Conservation (phyloP, 441 rosid genomes). For the Populus hybrid region DNA sequence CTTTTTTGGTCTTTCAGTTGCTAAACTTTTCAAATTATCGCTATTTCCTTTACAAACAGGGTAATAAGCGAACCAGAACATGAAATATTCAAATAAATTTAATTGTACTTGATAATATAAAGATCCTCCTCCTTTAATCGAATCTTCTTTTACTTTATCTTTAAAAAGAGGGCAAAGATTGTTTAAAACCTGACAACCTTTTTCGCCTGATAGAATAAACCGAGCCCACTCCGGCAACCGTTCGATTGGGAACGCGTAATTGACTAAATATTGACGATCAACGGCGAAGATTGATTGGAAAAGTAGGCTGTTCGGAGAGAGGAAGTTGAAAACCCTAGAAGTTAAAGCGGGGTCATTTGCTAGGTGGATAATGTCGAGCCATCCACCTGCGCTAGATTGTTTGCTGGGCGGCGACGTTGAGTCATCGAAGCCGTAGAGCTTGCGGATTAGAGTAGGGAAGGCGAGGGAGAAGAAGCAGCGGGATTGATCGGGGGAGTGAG, state of each 20-base stretch:
- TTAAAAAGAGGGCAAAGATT: slow-evolving; percentile 56
- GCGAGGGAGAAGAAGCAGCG: slow-evolving; percentile 79
- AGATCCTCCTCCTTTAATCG: slow-evolving; percentile 37
- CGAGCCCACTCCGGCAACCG: slow-evolving; percentile 77
- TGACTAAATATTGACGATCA: slow-evolving; percentile 66
- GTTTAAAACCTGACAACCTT: slow-evolving; percentile 41
- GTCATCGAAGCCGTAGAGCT: slow-evolving; percentile 73
- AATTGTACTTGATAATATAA: slow-evolving; percentile 60
- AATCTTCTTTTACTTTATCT: slow-evolving; percentile 60
- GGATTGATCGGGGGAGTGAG: slow-evolving; percentile 67
- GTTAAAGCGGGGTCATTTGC: slow-evolving; percentile 44
- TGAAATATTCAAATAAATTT: slow-evolving; percentile 73
- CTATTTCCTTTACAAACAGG: slow-evolving; percentile 69
- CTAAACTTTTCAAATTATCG: slow-evolving; percentile 35
- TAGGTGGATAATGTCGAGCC: slow-evolving; percentile 62
- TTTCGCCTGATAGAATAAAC: slow-evolving; percentile 48
- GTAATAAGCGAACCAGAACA: slow-evolving; percentile 93
- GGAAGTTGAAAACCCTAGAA: slow-evolving; percentile 47
- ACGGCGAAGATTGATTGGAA: slow-evolving; percentile 61
- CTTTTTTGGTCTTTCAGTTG: slow-evolving; percentile 42
- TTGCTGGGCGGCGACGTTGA: slow-evolving; percentile 23
- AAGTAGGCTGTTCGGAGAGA: slow-evolving; percentile 56
- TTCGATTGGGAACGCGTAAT: slow-evolving; percentile 76
- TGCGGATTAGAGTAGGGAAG: slow-evolving; percentile 65
- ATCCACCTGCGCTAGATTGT: slow-evolving; percentile 34